Percentiles rank a stretch among this genome's conserved stretches.
These are phyloP conservation scores for Lobosporangium transversale DNA, from an alignment of 192 early-diverging fungal genomes.

Conservation along the genomic window DNA sequence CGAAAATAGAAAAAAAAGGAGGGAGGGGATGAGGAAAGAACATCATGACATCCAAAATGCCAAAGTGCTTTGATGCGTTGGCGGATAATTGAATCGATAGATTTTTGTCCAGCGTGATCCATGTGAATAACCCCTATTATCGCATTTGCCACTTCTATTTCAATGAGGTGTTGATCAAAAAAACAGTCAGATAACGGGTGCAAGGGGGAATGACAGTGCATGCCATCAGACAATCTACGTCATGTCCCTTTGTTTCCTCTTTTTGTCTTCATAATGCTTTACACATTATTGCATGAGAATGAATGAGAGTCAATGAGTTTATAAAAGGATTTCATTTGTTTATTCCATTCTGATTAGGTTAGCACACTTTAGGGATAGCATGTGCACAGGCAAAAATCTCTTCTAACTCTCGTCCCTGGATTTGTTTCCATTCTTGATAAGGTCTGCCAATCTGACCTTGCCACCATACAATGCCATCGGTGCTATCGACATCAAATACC, in stretches of 20 bases:
- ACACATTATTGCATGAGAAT: no score
- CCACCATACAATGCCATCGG: conserved; percentile 29
- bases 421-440: not conserved
- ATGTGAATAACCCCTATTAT: conserved; percentile 24
- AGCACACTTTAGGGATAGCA: not conserved
- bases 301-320: not conserved
- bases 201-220: no score
- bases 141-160: no score
- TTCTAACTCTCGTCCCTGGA: conserved; percentile 13
- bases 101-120: conserved; percentile 28
- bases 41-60: no score
- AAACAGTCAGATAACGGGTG: no score
- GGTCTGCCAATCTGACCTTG: conserved; percentile 24
- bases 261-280: no score
- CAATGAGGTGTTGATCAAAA: no score
- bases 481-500: not conserved
- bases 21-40: no score
- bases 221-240: no score
- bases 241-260: no score
- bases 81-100: not conserved
- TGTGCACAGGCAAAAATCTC: not conserved
- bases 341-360: not conserved
- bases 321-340: not conserved
- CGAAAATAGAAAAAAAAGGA: not conserved
- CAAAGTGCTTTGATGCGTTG: no score